Evolutionary conservation across 1,284 basidiomycete genomes (phyloP).

Genomic region (Apiotrichum sp.): DNA sequence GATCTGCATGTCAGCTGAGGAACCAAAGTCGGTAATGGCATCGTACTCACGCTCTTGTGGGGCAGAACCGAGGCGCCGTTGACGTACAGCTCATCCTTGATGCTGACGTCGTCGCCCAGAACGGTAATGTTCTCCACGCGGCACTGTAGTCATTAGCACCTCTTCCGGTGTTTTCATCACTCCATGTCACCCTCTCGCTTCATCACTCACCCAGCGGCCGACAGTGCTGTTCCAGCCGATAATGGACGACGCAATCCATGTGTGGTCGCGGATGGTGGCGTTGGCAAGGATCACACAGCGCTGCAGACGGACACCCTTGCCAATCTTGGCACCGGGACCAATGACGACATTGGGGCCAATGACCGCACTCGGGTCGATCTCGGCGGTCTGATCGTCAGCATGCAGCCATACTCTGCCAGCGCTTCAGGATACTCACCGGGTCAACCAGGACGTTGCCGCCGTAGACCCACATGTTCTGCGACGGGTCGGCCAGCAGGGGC

Average conservation of each 20-base stretch:
- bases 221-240: slow-evolving; percentile 53
- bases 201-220: slow-evolving; percentile 48
- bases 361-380: slow-evolving; percentile 50
- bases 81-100: slow-evolving; percentile 54
- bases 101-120: slow-evolving; percentile 52
- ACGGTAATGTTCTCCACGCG: slow-evolving; percentile 52
- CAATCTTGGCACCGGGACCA: slow-evolving; percentile 51
- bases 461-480: slow-evolving; percentile 50
- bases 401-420: neutral
- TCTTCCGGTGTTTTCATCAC: neutral
- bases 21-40: no score
- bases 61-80: slow-evolving; percentile 52
- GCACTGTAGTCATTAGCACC: slow-evolving; percentile 26
- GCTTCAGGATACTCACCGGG: slow-evolving; percentile 35
- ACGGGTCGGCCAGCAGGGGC: slow-evolving; percentile 47
- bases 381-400: slow-evolving; percentile 43
- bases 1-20: slow-evolving; percentile 27
- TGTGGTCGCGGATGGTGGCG: slow-evolving; percentile 51
- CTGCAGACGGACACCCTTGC: slow-evolving; percentile 52
- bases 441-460: slow-evolving; percentile 52
- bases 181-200: no score
- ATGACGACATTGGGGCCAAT: slow-evolving; percentile 54
- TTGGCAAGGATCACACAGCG: slow-evolving; percentile 52
- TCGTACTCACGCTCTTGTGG: slow-evolving; percentile 49
- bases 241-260: slow-evolving; percentile 52